Percentiles rank a stretch among this genome's conserved stretches.
Conservation (phyloP, 345 rosid genomes). For the Salix exigua region DNA sequence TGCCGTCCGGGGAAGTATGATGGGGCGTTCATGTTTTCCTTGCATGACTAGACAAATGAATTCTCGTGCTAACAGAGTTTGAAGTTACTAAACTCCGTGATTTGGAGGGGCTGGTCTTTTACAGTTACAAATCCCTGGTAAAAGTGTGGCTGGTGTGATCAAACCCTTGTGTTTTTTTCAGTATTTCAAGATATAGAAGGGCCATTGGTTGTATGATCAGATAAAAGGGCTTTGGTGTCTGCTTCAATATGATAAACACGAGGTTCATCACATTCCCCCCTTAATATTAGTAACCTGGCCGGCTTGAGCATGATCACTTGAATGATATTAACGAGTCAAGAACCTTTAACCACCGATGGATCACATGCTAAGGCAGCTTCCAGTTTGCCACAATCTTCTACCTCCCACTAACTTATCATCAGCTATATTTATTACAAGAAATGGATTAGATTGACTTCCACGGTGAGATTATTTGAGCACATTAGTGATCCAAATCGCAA, state of each 20-base stretch:
- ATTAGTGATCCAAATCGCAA: no score
- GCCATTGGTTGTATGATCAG: background rate
- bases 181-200: background rate
- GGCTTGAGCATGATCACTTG: background rate
- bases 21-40: conserved; percentile 39
- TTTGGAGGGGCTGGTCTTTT: conserved; percentile 1
- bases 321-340: background rate
- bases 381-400: no score
- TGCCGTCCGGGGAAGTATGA: background rate
- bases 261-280: background rate
- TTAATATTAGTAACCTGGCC: background rate
- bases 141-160: background rate
- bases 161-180: background rate
- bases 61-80: conserved; percentile 28
- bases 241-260: background rate
- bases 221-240: background rate
- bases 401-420: no score
- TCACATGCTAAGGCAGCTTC: no score
- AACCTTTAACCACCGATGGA: no score
- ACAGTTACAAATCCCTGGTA: background rate
- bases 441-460: no score
- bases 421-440: no score
- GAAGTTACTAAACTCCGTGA: conserved; percentile 9
- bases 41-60: conserved; percentile 5
- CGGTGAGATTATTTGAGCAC: no score